These are phyloP conservation scores for Oligophagozyma castellii DNA, from an alignment of 1,139 yeast genomes.

Conservation along the genomic window DNA sequence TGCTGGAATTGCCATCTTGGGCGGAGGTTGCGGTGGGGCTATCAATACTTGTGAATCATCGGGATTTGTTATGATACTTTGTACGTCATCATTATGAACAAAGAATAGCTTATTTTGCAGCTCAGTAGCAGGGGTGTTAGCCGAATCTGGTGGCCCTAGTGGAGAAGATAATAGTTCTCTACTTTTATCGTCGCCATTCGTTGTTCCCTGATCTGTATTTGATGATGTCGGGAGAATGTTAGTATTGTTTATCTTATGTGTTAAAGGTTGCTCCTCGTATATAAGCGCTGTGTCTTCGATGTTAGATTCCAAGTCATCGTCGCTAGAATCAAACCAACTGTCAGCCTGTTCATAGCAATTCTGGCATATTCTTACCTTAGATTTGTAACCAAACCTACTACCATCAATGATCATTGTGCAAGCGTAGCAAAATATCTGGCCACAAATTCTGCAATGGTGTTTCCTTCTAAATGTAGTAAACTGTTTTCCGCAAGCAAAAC, in stretches of 20 bases:
- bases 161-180: too few relatives aligned
- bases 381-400: constrained; percentile 52
- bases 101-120: constrained; percentile 9
- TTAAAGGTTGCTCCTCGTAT: neutral
- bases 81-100: constrained; percentile 20
- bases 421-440: constrained; percentile 84
- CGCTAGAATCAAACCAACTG: constrained; percentile 56
- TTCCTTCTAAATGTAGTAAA: constrained; percentile 74
- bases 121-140: neutral
- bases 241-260: constrained; percentile 1
- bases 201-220: neutral
- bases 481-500: constrained; percentile 60
- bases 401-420: constrained; percentile 76
- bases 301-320: constrained; percentile 29
- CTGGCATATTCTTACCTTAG: constrained; percentile 65
- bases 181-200: neutral
- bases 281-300: neutral
- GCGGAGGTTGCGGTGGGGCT: constrained; percentile 47
- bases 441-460: constrained; percentile 93
- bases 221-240: neutral
- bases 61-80: constrained; percentile 24
- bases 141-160: too few relatives aligned
- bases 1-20: constrained; percentile 73
- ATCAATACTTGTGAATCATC: constrained; percentile 24
- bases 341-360: constrained; percentile 56